Evolutionary conservation across 192 early-diverging fungal genomes (phyloP).

Genomic region (Mortierella antarctica): DNA sequence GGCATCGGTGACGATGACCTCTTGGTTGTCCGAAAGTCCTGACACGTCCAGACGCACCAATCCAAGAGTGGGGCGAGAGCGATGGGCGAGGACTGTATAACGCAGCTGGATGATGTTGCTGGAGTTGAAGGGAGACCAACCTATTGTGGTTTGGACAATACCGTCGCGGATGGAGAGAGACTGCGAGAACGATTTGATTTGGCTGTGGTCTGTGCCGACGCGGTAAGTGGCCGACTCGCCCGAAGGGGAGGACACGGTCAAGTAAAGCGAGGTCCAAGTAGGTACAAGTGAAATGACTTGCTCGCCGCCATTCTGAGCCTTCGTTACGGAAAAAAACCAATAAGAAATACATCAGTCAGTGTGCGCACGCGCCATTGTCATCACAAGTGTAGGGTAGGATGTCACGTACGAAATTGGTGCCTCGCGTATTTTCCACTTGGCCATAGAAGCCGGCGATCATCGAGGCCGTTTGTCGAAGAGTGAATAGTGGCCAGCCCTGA

Average conservation of each 20-base stretch:
- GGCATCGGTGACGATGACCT: slow-evolving; percentile 47
- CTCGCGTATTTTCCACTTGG: slow-evolving; percentile 23
- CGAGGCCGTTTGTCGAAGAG: slow-evolving; percentile 46
- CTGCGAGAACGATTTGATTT: slow-evolving; percentile 40
- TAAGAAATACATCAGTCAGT: not conserved
- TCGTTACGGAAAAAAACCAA: not conserved
- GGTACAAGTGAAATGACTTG: slow-evolving; percentile 50
- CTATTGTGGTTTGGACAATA: slow-evolving; percentile 33
- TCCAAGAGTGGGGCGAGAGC: slow-evolving; percentile 43
- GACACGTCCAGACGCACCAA: slow-evolving; percentile 46
- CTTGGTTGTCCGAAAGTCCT: slow-evolving; percentile 29
- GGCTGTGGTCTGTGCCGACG: slow-evolving; percentile 27
- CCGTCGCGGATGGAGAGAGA: slow-evolving; percentile 47
- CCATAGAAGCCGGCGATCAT: slow-evolving; percentile 51
- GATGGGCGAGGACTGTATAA: slow-evolving; percentile 50
- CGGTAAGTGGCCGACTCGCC: slow-evolving; percentile 29
- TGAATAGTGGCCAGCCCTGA: slow-evolving; percentile 51
- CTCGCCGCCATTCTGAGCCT: slow-evolving; percentile 51
- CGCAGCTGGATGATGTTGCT: slow-evolving; percentile 21
- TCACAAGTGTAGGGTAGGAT: not conserved
- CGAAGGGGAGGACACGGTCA: slow-evolving; percentile 19
- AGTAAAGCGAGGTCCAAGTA: slow-evolving; percentile 39
- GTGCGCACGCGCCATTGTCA: not conserved
- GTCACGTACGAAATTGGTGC: slow-evolving; percentile 50
- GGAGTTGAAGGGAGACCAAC: slow-evolving; percentile 36